These are phyloP conservation scores for Salix brachista DNA, from an alignment of 345 rosid genomes.

Conservation along the genomic window DNA sequence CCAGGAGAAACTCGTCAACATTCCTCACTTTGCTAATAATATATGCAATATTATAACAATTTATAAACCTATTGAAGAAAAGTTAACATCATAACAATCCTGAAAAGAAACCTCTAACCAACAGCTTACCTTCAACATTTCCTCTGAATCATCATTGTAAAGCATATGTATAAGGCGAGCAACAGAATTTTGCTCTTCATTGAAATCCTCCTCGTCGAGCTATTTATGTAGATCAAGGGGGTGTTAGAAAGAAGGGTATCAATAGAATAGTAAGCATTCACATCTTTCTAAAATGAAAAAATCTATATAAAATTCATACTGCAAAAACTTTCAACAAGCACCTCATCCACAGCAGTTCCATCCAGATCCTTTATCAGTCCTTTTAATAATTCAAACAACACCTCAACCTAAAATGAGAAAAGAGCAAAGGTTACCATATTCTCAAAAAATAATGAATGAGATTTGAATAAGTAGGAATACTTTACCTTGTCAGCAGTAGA, in stretches of 20 bases:
- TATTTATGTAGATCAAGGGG: slow-evolving; percentile 15
- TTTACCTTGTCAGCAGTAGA: slow-evolving; percentile 75
- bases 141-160: slow-evolving; percentile 75
- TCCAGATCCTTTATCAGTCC: slow-evolving; percentile 90
- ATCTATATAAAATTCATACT: background rate
- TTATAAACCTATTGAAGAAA: background rate
- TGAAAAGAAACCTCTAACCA: background rate
- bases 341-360: slow-evolving; percentile 31
- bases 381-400: slow-evolving; percentile 79
- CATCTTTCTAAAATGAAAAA: background rate
- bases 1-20: background rate
- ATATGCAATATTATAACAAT: background rate
- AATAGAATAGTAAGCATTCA: slow-evolving; percentile 4
- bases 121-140: slow-evolving; percentile 83
- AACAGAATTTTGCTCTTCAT: slow-evolving; percentile 93
- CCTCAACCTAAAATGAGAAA: slow-evolving; percentile 62
- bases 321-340: slow-evolving; percentile 4
- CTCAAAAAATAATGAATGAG: background rate
- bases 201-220: slow-evolving; percentile 94
- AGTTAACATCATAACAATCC: background rate
- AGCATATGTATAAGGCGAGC: slow-evolving; percentile 90
- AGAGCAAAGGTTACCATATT: background rate
- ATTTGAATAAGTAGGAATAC: background rate
- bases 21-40: background rate
- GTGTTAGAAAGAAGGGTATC: background rate